Percentiles rank a stretch among this genome's conserved stretches.
These are phyloP conservation scores for Pyrenochaeta sp. DNA, from an alignment of 2,329 filamentous ascomycete genomes.

Conservation along the genomic window DNA sequence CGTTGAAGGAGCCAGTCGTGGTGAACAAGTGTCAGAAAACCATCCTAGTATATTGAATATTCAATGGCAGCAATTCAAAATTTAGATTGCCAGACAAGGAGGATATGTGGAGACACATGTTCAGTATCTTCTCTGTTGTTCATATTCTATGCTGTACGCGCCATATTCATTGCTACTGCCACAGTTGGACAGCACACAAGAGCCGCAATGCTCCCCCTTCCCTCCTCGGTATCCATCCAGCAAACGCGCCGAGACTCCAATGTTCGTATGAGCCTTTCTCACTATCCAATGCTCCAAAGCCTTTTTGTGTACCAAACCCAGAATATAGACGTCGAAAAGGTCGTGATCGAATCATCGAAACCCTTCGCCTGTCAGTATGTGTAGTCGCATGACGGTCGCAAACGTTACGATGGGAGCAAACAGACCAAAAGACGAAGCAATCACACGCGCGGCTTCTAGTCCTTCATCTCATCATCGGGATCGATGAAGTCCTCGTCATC, in stretches of 20 bases:
- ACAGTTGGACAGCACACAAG: slow-evolving; percentile 23
- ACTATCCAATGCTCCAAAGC: slow-evolving; percentile 34
- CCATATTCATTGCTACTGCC: slow-evolving; percentile 14
- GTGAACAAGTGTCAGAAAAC: too few relatives aligned
- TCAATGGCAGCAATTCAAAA: background rate
- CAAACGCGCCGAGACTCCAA: slow-evolving; percentile 40
- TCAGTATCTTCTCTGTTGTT: slow-evolving; percentile 8
- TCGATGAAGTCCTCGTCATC: slow-evolving; percentile 76
- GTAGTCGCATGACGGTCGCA: background rate
- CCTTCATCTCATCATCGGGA: slow-evolving; percentile 75
- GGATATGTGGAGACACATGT: background rate
- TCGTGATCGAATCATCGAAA: slow-evolving; percentile 30
- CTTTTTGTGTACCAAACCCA: slow-evolving; percentile 26
- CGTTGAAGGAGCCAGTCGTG: too few relatives aligned
- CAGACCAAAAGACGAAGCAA: slow-evolving; percentile 32
- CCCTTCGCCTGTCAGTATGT: slow-evolving; percentile 4
- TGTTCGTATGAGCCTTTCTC: slow-evolving; percentile 24
- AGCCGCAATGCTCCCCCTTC: slow-evolving; percentile 16
- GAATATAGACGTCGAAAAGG: slow-evolving; percentile 22
- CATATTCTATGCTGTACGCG: slow-evolving; percentile 14
- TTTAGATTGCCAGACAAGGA: background rate
- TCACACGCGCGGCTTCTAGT: slow-evolving; percentile 45
- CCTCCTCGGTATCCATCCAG: slow-evolving; percentile 23
- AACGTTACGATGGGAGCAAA: slow-evolving; percentile 9
- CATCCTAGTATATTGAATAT: too few relatives aligned